Evolutionary conservation across 176 grass and related monocot species (phyloP).

Genomic region (Avena eriantha): DNA sequence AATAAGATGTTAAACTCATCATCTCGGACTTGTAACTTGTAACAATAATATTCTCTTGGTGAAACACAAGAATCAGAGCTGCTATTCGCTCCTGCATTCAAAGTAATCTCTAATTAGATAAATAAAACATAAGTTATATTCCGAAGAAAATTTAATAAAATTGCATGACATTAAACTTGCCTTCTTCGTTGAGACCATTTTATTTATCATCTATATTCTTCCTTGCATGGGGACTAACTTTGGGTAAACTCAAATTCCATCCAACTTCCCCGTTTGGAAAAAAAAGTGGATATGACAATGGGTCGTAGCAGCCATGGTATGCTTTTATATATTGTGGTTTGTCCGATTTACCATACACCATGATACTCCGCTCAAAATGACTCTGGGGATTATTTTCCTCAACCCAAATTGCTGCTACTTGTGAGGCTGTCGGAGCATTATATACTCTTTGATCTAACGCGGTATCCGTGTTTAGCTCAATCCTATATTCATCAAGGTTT

Average conservation of each 20-base stretch:
- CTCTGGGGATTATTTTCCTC: not conserved
- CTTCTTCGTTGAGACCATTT: not conserved
- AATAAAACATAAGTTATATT: not conserved
- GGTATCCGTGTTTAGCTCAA: not conserved
- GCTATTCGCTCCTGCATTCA: not conserved
- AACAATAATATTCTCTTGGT: not conserved
- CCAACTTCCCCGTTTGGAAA: not conserved
- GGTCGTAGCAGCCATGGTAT: not conserved
- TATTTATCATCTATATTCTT: not conserved
- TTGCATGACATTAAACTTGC: not conserved
- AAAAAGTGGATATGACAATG: not conserved
- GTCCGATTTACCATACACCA: not conserved
- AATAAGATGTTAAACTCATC: too few species aligned
- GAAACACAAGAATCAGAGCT: not conserved
- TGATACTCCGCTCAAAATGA: not conserved
- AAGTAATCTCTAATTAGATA: not conserved
- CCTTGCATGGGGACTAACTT: not conserved
- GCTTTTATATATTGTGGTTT: not conserved
- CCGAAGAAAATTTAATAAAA: not conserved
- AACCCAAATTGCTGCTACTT: not conserved
- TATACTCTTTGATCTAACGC: not conserved
- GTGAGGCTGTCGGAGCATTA: not conserved
- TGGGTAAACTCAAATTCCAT: not conserved
- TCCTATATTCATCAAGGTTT: not conserved
- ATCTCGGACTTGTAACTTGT: too few species aligned